Evolutionary conservation across 2,329 filamentous ascomycete species (phyloP).

Genomic region (Aspergillus persii): DNA sequence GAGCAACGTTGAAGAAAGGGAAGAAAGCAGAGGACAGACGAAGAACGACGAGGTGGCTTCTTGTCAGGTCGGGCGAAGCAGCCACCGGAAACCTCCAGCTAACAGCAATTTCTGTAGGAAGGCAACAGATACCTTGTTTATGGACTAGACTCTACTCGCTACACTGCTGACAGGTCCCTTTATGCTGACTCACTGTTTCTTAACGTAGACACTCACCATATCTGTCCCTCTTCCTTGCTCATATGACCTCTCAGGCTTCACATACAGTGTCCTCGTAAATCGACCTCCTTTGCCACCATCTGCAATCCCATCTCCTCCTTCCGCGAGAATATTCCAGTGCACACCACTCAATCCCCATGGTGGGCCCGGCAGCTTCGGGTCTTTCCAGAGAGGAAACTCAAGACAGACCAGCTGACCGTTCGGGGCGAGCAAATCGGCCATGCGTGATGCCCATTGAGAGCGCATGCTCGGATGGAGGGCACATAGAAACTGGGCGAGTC

Average conservation of each 20-base stretch:
- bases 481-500: constrained; percentile 56
- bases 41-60: no score
- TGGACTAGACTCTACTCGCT: no score
- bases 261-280: constrained; percentile 30
- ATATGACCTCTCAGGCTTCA: constrained; percentile 33
- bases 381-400: constrained; percentile 44
- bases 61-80: no score
- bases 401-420: constrained; percentile 56
- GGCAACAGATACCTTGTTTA: no score
- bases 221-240: constrained; percentile 33
- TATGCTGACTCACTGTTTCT: constrained; percentile 1
- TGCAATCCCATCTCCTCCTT: constrained; percentile 26
- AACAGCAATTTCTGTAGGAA: no score
- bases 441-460: constrained; percentile 54
- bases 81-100: no score
- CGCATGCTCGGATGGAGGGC: constrained; percentile 56
- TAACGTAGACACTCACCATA: constrained; percentile 33
- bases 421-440: constrained; percentile 50
- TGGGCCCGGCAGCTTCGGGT: constrained; percentile 34
- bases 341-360: constrained; percentile 40
- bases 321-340: constrained; percentile 34
- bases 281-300: not conserved
- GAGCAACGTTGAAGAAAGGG: no score
- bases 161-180: no score
- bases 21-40: no score